Percentiles rank a stretch among this genome's conserved stretches.
Evolutionary conservation across 208 protist species (phyloP).

Genomic region (Crithidia sp.): DNA sequence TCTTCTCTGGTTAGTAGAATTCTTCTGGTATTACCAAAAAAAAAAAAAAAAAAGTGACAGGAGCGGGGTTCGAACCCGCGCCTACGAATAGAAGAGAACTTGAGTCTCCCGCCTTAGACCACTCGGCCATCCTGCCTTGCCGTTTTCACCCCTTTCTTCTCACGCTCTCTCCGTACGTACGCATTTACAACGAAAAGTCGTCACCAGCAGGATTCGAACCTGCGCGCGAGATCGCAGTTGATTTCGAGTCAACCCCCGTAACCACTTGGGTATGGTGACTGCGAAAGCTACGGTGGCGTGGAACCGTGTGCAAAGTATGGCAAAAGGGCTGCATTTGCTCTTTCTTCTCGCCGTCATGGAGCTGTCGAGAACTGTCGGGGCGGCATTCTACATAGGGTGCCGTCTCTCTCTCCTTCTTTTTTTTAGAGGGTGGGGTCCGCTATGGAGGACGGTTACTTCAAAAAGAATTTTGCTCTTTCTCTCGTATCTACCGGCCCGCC

Average conservation of each 20-base stretch:
- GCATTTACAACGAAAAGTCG: slow-evolving; percentile 20
- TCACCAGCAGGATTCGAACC: slow-evolving; percentile 90
- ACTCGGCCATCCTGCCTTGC: slow-evolving; percentile 77
- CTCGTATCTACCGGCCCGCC: background rate
- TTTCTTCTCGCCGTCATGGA: background rate
- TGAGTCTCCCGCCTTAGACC: slow-evolving; percentile 88
- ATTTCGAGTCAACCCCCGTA: slow-evolving; percentile 91
- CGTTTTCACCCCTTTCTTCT: background rate
- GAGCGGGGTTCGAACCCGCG: slow-evolving; percentile 86
- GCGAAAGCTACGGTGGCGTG: background rate
- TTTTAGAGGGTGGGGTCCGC: slow-evolving; percentile 14
- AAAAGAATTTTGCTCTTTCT: background rate
- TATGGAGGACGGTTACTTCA: slow-evolving; percentile 36
- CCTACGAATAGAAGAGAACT: slow-evolving; percentile 89
- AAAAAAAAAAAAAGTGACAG: slow-evolving; percentile 72
- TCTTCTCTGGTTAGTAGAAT: background rate
- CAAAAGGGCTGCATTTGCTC: background rate
- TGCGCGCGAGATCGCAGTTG: slow-evolving; percentile 88
- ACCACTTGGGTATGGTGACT: slow-evolving; percentile 89
- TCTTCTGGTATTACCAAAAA: background rate
- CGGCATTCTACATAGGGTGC: slow-evolving; percentile 3
- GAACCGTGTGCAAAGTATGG: background rate
- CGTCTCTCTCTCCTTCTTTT: background rate
- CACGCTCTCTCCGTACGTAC: background rate
- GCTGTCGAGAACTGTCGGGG: background rate